Evolutionary conservation across 2,329 filamentous ascomycete genomes (phyloP).

Genomic region (Juglanconis oblonga): DNA sequence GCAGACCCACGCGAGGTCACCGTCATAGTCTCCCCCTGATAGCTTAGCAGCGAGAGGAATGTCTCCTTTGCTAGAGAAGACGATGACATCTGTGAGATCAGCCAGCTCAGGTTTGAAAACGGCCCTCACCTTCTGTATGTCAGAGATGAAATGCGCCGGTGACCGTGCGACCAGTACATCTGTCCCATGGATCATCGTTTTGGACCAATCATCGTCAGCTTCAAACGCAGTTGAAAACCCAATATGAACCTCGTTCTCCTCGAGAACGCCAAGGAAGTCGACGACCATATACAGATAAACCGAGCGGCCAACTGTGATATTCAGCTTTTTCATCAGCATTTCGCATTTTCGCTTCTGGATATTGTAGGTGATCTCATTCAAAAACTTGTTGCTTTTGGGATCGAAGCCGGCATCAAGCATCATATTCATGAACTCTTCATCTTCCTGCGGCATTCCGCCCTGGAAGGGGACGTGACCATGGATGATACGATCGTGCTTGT

Average conservation of each 20-base stretch:
- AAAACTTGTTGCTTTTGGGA: slow-evolving; percentile 41
- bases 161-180: slow-evolving; percentile 67
- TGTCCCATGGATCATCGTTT: slow-evolving; percentile 51
- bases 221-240: slow-evolving; percentile 67
- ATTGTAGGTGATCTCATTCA: slow-evolving; percentile 45
- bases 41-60: slow-evolving; percentile 66
- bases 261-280: slow-evolving; percentile 60
- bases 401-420: slow-evolving; percentile 62
- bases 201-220: slow-evolving; percentile 49
- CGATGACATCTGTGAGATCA: slow-evolving; percentile 71
- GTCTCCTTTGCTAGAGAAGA: slow-evolving; percentile 67
- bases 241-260: slow-evolving; percentile 65
- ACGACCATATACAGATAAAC: slow-evolving; percentile 65
- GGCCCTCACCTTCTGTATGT: slow-evolving; percentile 66
- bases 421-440: slow-evolving; percentile 50
- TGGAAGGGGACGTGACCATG: slow-evolving; percentile 39
- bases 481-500: slow-evolving; percentile 35
- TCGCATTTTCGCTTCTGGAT: slow-evolving; percentile 53
- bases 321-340: slow-evolving; percentile 51
- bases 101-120: slow-evolving; percentile 60
- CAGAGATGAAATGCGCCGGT: slow-evolving; percentile 66
- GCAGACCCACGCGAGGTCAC: slow-evolving; percentile 74
- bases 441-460: slow-evolving; percentile 47
- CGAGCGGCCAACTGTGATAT: slow-evolving; percentile 59
- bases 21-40: slow-evolving; percentile 79